Percentiles rank a stretch among this genome's conserved stretches.
phyloP scores from a whole-genome alignment of 2,329 filamentous ascomycete species.

The Tothia fuscella region DNA sequence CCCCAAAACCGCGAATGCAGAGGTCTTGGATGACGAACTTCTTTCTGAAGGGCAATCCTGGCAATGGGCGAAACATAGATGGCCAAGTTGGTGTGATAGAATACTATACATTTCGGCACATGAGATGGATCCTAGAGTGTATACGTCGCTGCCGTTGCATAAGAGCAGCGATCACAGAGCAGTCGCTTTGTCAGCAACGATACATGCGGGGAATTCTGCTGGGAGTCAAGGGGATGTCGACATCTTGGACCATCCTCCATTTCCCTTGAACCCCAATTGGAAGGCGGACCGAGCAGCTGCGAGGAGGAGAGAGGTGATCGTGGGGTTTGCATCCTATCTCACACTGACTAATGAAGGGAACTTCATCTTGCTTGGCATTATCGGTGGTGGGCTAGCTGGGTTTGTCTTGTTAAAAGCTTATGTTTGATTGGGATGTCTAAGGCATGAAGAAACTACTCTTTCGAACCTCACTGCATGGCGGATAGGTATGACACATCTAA shows the following conservation, averaged over 20 bases:
- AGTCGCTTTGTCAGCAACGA: constrained; percentile 57
- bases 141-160: constrained; percentile 66
- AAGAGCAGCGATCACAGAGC: constrained; percentile 79
- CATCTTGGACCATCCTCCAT: constrained; percentile 39
- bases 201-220: constrained; percentile 30
- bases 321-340: constrained; percentile 47
- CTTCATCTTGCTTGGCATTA: constrained; percentile 22
- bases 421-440: too few relatives aligned
- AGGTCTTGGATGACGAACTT: background rate
- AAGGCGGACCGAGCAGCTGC: constrained; percentile 40
- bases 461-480: too few relatives aligned
- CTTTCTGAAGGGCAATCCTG: constrained; percentile 29
- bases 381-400: constrained; percentile 15
- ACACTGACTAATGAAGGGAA: constrained; percentile 35
- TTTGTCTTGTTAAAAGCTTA: background rate
- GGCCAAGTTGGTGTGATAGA: constrained; percentile 88
- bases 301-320: constrained; percentile 45
- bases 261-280: constrained; percentile 46
- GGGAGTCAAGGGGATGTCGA: constrained; percentile 21
- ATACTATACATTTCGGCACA: constrained; percentile 59
- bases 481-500: too few relatives aligned
- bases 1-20: constrained; percentile 24
- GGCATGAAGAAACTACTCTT: too few relatives aligned
- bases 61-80: constrained; percentile 70
- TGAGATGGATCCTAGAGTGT: constrained; percentile 46